These are phyloP conservation scores for Jackrogersella minutella DNA, from an alignment of 495 filamentous ascomycete species.

Conservation along the genomic window DNA sequence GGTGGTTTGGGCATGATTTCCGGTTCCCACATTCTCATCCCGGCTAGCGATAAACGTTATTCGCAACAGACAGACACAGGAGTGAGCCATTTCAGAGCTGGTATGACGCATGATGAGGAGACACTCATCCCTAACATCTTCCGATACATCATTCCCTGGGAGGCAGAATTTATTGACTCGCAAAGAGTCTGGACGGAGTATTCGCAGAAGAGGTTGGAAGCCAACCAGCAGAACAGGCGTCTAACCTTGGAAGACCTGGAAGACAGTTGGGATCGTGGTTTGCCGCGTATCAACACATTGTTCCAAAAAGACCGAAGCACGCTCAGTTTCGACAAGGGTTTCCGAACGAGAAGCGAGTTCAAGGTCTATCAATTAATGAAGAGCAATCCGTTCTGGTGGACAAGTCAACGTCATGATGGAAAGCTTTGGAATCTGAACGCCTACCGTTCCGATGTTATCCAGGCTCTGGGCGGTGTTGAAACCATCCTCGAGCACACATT, in stretches of 20 bases:
- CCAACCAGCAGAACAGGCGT: constrained; percentile 95
- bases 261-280: constrained; percentile 98
- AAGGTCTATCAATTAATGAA: constrained; percentile 99
- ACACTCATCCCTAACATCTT: constrained; percentile 99
- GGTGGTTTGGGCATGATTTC: constrained; percentile 99
- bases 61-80: constrained; percentile 97
- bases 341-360: constrained; percentile 95
- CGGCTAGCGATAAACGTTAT: constrained; percentile 97
- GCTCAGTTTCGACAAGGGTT: constrained; percentile 98
- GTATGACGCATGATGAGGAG: constrained; percentile 99
- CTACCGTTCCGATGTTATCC: constrained; percentile 98
- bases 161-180: constrained; percentile 98
- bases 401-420: constrained; percentile 95
- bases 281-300: constrained; percentile 98
- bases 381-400: constrained; percentile 99
- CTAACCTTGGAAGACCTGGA: constrained; percentile 96
- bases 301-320: constrained; percentile 99
- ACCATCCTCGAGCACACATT: constrained; percentile 98
- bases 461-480: constrained; percentile 98
- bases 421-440: constrained; percentile 99
- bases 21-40: constrained; percentile 97
- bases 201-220: constrained; percentile 95
- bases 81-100: constrained; percentile 95
- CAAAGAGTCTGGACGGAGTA: constrained; percentile 99
- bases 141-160: constrained; percentile 99